Conservation (phyloP, 345 rosid species). For the Euphorbia tirucalli region DNA sequence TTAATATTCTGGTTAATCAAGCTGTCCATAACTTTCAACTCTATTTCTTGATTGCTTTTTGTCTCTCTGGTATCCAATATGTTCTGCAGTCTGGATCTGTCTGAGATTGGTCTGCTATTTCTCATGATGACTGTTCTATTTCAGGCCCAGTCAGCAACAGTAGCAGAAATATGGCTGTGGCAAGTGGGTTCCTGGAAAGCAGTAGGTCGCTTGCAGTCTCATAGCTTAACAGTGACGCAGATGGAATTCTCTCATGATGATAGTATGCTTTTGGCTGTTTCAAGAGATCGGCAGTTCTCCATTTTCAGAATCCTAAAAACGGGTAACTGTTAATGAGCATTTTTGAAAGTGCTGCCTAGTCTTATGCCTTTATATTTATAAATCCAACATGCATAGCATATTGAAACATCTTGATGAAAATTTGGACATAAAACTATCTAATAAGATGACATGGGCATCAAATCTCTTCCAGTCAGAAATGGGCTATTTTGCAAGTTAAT, state of each 20-base stretch:
- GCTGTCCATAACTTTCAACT: neutral
- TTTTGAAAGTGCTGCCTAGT: neutral
- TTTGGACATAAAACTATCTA: neutral
- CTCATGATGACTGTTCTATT: slow-evolving; percentile 19
- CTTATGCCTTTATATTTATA: neutral
- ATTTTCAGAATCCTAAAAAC: slow-evolving; percentile 62
- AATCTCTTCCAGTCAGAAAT: neutral
- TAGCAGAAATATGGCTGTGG: slow-evolving; percentile 94
- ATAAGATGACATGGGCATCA: too few relatives aligned
- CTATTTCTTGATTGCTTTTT: neutral
- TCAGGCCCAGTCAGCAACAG: slow-evolving; percentile 80
- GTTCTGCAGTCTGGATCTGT: neutral
- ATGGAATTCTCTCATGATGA: slow-evolving; percentile 82
- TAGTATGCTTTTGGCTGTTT: slow-evolving; percentile 74
- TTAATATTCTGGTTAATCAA: neutral
- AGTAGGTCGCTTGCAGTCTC: slow-evolving; percentile 80
- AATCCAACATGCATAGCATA: neutral
- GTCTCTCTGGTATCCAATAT: neutral
- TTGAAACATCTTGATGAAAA: neutral
- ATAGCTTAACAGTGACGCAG: slow-evolving; percentile 88
- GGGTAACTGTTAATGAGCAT: slow-evolving; percentile 37
- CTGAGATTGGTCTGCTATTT: neutral
- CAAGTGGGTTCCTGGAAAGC: slow-evolving; percentile 95
- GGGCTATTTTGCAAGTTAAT: too few relatives aligned
- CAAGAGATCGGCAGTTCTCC: slow-evolving; percentile 93